Conservation (phyloP, 2,329 filamentous ascomycete species). For the Diplodia scrobiculata region DNA sequence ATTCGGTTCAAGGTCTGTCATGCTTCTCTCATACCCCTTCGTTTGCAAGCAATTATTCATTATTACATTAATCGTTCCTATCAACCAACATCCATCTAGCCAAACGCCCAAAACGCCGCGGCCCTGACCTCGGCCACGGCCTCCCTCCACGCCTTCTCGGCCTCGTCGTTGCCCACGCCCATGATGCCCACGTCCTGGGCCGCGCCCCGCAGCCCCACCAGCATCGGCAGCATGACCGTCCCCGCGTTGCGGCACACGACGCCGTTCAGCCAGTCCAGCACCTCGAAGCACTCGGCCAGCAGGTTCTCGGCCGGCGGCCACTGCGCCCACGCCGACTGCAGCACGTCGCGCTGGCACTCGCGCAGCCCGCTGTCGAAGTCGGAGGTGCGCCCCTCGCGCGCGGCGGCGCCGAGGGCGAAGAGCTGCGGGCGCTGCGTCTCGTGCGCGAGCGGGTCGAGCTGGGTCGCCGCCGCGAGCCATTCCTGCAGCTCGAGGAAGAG, state of each 20-base stretch:
- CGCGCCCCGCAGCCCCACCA: not conserved
- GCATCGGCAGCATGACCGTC: not conserved
- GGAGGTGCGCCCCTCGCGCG: not conserved
- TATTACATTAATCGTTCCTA: no score
- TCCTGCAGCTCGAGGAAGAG: slow-evolving; percentile 16
- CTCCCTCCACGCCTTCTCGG: not conserved
- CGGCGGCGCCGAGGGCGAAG: not conserved
- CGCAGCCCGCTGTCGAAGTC: not conserved
- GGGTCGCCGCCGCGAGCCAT: not conserved
- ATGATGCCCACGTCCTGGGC: not conserved
- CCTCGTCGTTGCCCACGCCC: not conserved
- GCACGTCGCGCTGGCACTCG: not conserved
- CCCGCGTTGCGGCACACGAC: not conserved
- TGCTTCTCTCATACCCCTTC: no score
- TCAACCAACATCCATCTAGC: not conserved
- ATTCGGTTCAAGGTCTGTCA: no score
- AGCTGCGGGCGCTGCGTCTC: not conserved
- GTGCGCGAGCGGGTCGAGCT: not conserved
- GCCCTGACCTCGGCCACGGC: not conserved
- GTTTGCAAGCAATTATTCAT: no score
- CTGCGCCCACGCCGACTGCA: not conserved
- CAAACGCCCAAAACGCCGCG: not conserved
- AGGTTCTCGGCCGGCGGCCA: not conserved
- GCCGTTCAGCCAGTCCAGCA: slow-evolving; percentile 14
- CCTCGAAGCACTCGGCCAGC: not conserved